These are phyloP conservation scores for Penicillium pancosmium DNA, from an alignment of 495 filamentous ascomycete genomes.

Conservation along the genomic window DNA sequence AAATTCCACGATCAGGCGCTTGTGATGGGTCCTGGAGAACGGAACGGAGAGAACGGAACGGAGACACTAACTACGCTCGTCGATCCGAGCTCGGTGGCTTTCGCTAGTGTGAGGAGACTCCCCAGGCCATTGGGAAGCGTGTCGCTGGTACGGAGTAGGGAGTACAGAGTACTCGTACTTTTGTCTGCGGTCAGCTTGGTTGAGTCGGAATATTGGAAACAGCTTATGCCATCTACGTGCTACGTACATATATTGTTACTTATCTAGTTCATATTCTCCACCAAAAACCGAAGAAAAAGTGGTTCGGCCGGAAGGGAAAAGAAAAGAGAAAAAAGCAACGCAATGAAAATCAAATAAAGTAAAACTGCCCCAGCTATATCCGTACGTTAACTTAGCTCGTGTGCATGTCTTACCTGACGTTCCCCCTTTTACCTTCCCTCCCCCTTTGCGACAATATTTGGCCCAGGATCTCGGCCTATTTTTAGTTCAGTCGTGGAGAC, in stretches of 20 bases:
- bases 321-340: not conserved
- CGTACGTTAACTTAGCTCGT: too few species aligned
- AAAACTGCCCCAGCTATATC: too few species aligned
- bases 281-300: not conserved
- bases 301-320: not conserved
- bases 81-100: conserved; percentile 16
- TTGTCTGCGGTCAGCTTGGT: not conserved
- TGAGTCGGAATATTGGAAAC: too few species aligned
- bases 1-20: conserved; percentile 2
- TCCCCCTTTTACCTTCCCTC: not conserved
- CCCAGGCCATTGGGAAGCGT: not conserved
- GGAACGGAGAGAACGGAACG: conserved; percentile 13
- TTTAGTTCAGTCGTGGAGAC: conserved; percentile 3
- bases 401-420: too few species aligned
- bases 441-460: not conserved
- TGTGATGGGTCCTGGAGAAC: conserved; percentile 14
- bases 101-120: conserved; percentile 10
- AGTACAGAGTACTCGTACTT: not conserved
- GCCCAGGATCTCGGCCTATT: not conserved
- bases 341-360: not conserved
- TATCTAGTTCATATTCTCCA: too few species aligned
- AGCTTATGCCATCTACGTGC: not conserved
- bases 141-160: not conserved
- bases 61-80: conserved; percentile 19
- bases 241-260: not conserved